Evolutionary conservation across 108 stramenopile species (phyloP).

Genomic region (Nitzschia putrida): DNA sequence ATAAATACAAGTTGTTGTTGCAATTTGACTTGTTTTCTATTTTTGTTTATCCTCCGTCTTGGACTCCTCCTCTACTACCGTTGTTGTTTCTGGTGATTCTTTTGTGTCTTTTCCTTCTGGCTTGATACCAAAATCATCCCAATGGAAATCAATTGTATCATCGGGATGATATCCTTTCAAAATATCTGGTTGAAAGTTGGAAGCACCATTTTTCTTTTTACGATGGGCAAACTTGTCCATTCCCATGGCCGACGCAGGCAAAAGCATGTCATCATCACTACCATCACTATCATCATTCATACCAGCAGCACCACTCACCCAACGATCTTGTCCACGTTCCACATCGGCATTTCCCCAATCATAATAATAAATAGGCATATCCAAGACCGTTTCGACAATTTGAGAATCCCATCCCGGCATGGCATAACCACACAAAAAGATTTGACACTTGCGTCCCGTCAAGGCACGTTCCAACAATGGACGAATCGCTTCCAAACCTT

Average conservation of each 20-base stretch:
- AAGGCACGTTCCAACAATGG: slow-evolving; percentile 65
- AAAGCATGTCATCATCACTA: too few relatives aligned
- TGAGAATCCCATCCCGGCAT: slow-evolving; percentile 75
- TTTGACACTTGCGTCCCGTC: slow-evolving; percentile 45
- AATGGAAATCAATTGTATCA: slow-evolving; percentile 32
- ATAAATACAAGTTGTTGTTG: too few relatives aligned
- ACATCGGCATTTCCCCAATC: slow-evolving; percentile 61
- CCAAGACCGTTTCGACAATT: slow-evolving; percentile 73
- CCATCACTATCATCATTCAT: slow-evolving; percentile 2
- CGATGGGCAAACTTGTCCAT: slow-evolving; percentile 39
- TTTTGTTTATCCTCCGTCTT: too few relatives aligned
- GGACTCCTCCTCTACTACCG: too few relatives aligned
- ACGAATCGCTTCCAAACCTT: slow-evolving; percentile 59
- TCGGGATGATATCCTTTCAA: slow-evolving; percentile 42
- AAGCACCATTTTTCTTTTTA: slow-evolving; percentile 19
- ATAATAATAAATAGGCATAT: slow-evolving; percentile 75
- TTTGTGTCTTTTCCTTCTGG: too few relatives aligned
- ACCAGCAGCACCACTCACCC: slow-evolving; percentile 23
- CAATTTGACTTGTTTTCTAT: too few relatives aligned
- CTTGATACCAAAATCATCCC: slow-evolving; percentile 24
- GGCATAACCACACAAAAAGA: slow-evolving; percentile 76
- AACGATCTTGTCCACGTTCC: slow-evolving; percentile 15
- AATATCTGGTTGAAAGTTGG: slow-evolving; percentile 32
- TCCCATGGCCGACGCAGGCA: slow-evolving; percentile 7
- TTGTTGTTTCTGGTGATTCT: too few relatives aligned